Conservation (phyloP, 2,329 filamentous ascomycete genomes). For the Fusarium longipes region DNA sequence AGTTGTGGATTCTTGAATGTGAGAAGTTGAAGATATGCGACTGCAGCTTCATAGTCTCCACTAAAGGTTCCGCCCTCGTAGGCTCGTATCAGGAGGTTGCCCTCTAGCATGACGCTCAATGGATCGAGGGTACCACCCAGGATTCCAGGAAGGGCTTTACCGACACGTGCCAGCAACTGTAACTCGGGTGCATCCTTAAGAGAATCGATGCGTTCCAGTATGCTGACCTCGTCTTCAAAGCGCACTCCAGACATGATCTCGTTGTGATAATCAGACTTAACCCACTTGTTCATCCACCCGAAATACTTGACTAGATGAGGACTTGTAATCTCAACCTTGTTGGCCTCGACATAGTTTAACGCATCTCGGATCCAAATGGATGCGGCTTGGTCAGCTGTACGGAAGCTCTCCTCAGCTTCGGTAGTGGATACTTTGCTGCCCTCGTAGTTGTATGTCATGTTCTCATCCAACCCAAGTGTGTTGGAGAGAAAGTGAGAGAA, state of each 20-base stretch:
- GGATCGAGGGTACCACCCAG: neutral
- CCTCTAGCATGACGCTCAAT: slow-evolving; percentile 3
- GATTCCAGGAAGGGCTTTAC: neutral
- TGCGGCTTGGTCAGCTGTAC: slow-evolving; percentile 3
- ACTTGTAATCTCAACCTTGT: slow-evolving; percentile 1
- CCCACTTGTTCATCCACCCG: slow-evolving; percentile 15
- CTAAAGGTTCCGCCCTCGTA: slow-evolving; percentile 14
- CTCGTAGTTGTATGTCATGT: slow-evolving; percentile 6
- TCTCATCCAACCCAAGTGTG: slow-evolving; percentile 1
- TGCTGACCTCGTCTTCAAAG: neutral
- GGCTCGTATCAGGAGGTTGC: neutral
- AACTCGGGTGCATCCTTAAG: neutral
- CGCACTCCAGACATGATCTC: slow-evolving; percentile 2
- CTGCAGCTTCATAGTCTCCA: slow-evolving; percentile 9
- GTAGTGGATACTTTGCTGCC: neutral
- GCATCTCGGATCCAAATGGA: slow-evolving; percentile 12
- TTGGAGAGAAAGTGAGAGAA: slow-evolving; percentile 3
- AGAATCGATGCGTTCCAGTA: neutral
- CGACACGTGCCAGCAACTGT: slow-evolving; percentile 4
- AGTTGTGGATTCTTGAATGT: slow-evolving; percentile 5
- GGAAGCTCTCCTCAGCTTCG: neutral
- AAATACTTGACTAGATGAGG: slow-evolving; percentile 12
- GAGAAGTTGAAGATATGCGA: slow-evolving; percentile 14
- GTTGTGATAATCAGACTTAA: neutral
- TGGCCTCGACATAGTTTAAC: neutral